These are phyloP conservation scores for Lyophyllum semitale DNA, from an alignment of 768 basidiomycete genomes.

Conservation along the genomic window DNA sequence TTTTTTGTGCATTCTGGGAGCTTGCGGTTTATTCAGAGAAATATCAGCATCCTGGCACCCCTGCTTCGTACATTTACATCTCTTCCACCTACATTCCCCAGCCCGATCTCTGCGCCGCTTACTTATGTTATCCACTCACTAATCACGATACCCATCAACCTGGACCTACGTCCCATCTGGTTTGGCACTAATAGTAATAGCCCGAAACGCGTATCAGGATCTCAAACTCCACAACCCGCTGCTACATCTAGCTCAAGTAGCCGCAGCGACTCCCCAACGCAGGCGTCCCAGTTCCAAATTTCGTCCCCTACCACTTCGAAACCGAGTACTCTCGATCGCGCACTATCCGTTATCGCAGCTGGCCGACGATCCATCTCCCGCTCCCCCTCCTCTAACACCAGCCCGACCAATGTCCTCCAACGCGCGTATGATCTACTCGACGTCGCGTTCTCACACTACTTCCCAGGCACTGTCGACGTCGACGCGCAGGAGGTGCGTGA, in stretches of 20 bases:
- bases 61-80: slow-evolving; percentile 70
- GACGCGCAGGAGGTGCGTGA: slow-evolving; percentile 67
- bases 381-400: slow-evolving; percentile 43
- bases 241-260: slow-evolving; percentile 33
- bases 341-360: slow-evolving; percentile 53
- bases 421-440: slow-evolving; percentile 74
- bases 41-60: slow-evolving; percentile 65
- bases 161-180: slow-evolving; percentile 62
- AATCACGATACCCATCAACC: slow-evolving; percentile 72
- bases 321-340: slow-evolving; percentile 56
- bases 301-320: slow-evolving; percentile 34
- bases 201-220: slow-evolving; percentile 37
- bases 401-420: slow-evolving; percentile 51
- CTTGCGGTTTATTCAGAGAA: neutral
- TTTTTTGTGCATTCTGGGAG: slow-evolving; percentile 11
- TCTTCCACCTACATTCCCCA: slow-evolving; percentile 61
- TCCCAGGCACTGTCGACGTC: slow-evolving; percentile 63
- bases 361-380: slow-evolving; percentile 54
- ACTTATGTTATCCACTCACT: slow-evolving; percentile 83
- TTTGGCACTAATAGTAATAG: slow-evolving; percentile 45
- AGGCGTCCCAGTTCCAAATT: slow-evolving; percentile 16
- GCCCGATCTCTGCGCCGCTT: slow-evolving; percentile 72
- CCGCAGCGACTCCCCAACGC: slow-evolving; percentile 41
- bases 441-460: slow-evolving; percentile 55
- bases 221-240: slow-evolving; percentile 29